These are phyloP conservation scores for Didymella glomerata DNA, from an alignment of 2,329 filamentous ascomycete genomes.

Conservation along the genomic window DNA sequence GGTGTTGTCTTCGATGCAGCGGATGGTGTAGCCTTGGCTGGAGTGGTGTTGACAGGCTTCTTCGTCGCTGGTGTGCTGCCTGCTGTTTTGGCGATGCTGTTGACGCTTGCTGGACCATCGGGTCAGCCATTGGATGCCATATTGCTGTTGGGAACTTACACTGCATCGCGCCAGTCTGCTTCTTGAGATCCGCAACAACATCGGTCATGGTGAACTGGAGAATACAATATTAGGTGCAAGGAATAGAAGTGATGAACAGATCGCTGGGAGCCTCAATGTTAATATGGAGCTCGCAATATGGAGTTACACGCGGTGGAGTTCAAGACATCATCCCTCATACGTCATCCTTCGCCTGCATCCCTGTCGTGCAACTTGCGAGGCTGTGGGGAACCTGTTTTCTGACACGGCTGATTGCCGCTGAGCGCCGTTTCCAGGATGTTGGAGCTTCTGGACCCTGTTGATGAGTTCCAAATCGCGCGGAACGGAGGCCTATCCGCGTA, in stretches of 20 bases:
- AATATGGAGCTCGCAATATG: slow-evolving; percentile 2
- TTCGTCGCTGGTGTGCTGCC: slow-evolving; percentile 34
- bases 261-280: background rate
- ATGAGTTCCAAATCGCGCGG: slow-evolving; percentile 9
- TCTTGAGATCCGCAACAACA: slow-evolving; percentile 51
- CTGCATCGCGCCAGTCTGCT: slow-evolving; percentile 54
- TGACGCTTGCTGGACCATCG: slow-evolving; percentile 37
- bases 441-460: slow-evolving; percentile 15
- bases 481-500: slow-evolving; percentile 9
- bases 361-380: slow-evolving; percentile 21
- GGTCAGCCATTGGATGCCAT: slow-evolving; percentile 4
- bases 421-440: slow-evolving; percentile 11
- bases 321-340: slow-evolving; percentile 21
- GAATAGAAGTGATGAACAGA: background rate
- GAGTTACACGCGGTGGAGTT: slow-evolving; percentile 12
- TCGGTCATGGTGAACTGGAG: slow-evolving; percentile 36
- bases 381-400: slow-evolving; percentile 26
- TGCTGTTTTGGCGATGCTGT: slow-evolving; percentile 41
- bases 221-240: background rate
- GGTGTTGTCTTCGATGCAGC: slow-evolving; percentile 25
- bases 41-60: slow-evolving; percentile 35
- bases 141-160: slow-evolving; percentile 37
- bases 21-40: slow-evolving; percentile 28
- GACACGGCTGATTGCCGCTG: slow-evolving; percentile 17
- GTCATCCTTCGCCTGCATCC: slow-evolving; percentile 20